Evolutionary conservation across 1,284 basidiomycete genomes (phyloP).

Genomic region (Cystobasidium sp.): DNA sequence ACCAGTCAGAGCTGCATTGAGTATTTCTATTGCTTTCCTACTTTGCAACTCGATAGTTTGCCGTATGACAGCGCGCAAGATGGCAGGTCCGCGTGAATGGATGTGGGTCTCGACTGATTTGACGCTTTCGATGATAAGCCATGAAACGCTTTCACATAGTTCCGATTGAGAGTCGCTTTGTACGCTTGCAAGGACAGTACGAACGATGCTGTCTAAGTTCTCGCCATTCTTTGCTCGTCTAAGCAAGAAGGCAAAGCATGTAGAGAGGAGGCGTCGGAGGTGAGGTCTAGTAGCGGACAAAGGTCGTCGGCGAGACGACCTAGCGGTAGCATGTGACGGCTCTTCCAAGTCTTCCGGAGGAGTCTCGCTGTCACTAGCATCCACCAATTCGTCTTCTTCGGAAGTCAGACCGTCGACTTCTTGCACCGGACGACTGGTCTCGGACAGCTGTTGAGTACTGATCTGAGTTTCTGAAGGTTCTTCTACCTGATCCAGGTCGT

Average conservation of each 20-base stretch:
- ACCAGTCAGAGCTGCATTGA: slow-evolving; percentile 35
- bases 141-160: slow-evolving; percentile 46
- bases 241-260: slow-evolving; percentile 51
- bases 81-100: slow-evolving; percentile 48
- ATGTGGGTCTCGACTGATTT: slow-evolving; percentile 50
- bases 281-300: slow-evolving; percentile 51
- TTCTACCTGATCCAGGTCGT: neutral
- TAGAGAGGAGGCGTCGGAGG: slow-evolving; percentile 51
- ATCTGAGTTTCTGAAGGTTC: neutral
- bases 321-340: neutral
- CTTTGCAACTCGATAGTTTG: neutral
- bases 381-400: neutral
- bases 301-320: neutral
- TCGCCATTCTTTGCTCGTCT: slow-evolving; percentile 46
- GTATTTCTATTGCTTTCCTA: neutral
- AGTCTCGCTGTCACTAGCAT: neutral
- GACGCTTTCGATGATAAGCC: slow-evolving; percentile 47
- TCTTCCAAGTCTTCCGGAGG: neutral
- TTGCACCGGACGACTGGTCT: neutral
- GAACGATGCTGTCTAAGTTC: slow-evolving; percentile 41
- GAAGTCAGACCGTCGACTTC: neutral
- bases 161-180: slow-evolving; percentile 37
- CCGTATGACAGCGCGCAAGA: slow-evolving; percentile 45
- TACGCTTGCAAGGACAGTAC: slow-evolving; percentile 44
- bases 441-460: neutral